These are phyloP conservation scores for Exophiala bonariae DNA, from an alignment of 2,329 filamentous ascomycete genomes.

Conservation along the genomic window DNA sequence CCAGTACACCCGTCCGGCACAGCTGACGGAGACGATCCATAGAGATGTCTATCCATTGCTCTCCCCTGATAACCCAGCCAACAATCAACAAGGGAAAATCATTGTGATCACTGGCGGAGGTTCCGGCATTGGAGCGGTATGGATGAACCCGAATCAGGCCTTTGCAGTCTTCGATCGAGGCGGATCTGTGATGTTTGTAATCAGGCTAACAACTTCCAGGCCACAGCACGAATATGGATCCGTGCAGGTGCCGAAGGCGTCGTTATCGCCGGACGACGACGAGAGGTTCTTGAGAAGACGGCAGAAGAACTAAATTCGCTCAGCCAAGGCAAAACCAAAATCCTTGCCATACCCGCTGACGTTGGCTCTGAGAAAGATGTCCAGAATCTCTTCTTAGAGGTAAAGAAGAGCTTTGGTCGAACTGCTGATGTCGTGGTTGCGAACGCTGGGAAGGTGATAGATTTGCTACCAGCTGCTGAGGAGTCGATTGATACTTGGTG, in stretches of 20 bases:
- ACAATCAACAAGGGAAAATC: not conserved
- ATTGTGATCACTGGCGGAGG: slow-evolving; percentile 1
- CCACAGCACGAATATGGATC: slow-evolving; percentile 1
- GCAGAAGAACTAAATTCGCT: not conserved
- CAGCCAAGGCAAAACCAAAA: not conserved
- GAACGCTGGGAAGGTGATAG: not conserved
- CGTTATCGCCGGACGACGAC: slow-evolving; percentile 1
- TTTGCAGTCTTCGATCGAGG: no score
- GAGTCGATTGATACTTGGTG: not conserved
- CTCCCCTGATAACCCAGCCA: not conserved
- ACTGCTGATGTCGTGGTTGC: slow-evolving; percentile 2
- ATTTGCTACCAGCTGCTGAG: not conserved
- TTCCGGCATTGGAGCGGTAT: slow-evolving; percentile 2
- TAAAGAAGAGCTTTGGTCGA: not conserved
- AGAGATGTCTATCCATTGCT: not conserved
- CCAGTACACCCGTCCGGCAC: not conserved
- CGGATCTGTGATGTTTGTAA: no score
- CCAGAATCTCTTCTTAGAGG: not conserved
- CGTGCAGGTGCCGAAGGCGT: slow-evolving; percentile 1
- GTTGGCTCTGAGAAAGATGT: not conserved
- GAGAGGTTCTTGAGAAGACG: not conserved
- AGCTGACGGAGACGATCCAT: not conserved
- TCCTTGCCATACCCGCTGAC: not conserved
- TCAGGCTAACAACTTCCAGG: not conserved
- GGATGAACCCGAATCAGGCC: not conserved